Base-by-base conservation (phyloP, 306 rosid species). In the Amphicarpaea edgeworthii region DNA sequence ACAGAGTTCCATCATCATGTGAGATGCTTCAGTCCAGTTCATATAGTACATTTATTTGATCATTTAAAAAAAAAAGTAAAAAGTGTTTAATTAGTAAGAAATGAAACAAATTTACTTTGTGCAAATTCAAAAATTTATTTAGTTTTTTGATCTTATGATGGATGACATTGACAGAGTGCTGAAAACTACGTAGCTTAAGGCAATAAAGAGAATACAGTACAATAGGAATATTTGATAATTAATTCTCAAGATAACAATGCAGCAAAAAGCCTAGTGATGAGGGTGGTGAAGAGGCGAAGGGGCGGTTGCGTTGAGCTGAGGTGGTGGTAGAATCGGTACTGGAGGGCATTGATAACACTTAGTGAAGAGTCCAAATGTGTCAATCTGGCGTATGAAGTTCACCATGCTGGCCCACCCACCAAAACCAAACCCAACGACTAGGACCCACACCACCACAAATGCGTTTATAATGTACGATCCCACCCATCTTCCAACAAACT, bases 331-430 rank as follows among this genome's bases (percentile, higher is more conserved):
- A 59, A 28, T 63, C 2, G 90, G 76, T 75, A n/a, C n/a, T n/a
- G 90, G 84, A 54, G 89, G 93, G 85, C 99, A 95, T 59, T 95
- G 99, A 78, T 86, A 95, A 77, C 99, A 95, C 85, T 95, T 95
- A 0, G 99, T 95, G 91, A 95, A 95, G 43, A 92, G 89, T 23
- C 99, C 99, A 28, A 95, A 95, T 2, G 99, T 88, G 79, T 95
- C 97, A 28, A 95, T 90, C 60, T 95, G 99, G 86, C 68, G 90
- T 16, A 95, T 42, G 77, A 95, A 95, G 83, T 95, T 95, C 1
- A 87, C 87, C 88, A 95, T 84, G 72, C 99, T 95, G 54, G 99
- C 99, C 99, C 99, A 95, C 62, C 99, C 99, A 4, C 99, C 99
- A 34, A 95, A 95, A 61, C 97, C 99, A 45, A 95, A 95, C 15